These are phyloP conservation scores for Macrotyloma uniflorum DNA, from an alignment of 306 rosid genomes.

Conservation along the genomic window DNA sequence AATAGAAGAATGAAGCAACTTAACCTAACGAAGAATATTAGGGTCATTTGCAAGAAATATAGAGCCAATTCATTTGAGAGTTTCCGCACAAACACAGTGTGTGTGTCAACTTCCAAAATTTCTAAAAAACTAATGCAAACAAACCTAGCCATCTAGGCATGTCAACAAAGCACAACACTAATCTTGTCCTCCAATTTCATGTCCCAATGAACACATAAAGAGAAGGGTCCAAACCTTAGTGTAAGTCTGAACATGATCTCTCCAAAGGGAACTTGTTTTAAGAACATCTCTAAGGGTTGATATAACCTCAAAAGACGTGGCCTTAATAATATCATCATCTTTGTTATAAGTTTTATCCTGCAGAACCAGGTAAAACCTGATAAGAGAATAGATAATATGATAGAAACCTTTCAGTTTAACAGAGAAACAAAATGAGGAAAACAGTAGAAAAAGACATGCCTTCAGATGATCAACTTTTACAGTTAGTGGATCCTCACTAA, in stretches of 20 bases:
- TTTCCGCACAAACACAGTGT: not conserved
- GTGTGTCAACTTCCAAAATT: not conserved
- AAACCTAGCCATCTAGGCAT: conserved; percentile 1
- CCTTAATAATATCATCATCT: conserved; percentile 94
- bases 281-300: conserved; percentile 94
- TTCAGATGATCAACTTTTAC: conserved; percentile 99
- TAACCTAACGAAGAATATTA: conserved; percentile 21
- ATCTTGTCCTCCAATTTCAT: conserved; percentile 6
- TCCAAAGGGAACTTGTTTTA: conserved; percentile 98
- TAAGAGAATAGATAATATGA: conserved; percentile 1
- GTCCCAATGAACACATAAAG: conserved; percentile 1
- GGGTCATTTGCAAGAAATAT: conserved; percentile 3
- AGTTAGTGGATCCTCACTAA: conserved; percentile 89
- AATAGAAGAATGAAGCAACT: conserved; percentile 3
- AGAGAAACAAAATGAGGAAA: conserved; percentile 24
- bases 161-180: conserved; percentile 30
- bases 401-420: conserved; percentile 18
- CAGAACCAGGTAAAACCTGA: conserved; percentile 37
- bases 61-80: conserved; percentile 8
- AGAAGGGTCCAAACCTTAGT: conserved; percentile 69
- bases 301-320: conserved; percentile 96
- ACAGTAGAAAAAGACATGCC: conserved; percentile 51
- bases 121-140: conserved; percentile 24
- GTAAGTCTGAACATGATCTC: conserved; percentile 96
- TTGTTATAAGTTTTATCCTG: conserved; percentile 91